phyloP scores from a whole-genome alignment of 371 early-diverging fungal genomes.

The Mucor circinelloides region DNA sequence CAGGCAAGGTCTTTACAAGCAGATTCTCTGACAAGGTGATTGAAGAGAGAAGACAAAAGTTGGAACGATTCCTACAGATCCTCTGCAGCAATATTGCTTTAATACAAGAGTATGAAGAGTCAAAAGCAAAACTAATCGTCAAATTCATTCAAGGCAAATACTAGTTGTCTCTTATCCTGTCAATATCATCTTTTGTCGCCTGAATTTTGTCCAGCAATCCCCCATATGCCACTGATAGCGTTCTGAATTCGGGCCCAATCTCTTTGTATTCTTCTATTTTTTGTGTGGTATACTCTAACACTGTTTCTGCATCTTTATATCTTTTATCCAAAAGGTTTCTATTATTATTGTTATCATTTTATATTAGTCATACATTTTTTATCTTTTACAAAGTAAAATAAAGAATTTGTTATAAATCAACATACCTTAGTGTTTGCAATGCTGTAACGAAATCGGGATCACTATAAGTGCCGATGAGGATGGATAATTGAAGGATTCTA shows the following conservation, averaged over 20 bases:
- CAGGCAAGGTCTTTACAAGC: conserved; percentile 96
- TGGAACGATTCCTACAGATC: conserved; percentile 94
- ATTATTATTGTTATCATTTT: background rate
- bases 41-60: conserved; percentile 84
- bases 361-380: background rate
- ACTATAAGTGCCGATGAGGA: conserved; percentile 16
- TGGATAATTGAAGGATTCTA: conserved; percentile 18
- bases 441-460: conserved; percentile 9
- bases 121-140: conserved; percentile 18
- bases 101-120: conserved; percentile 25
- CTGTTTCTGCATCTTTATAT: conserved; percentile 11
- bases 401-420: background rate
- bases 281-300: conserved; percentile 6
- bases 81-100: conserved; percentile 15
- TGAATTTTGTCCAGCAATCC: conserved; percentile 17
- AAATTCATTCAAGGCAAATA: conserved; percentile 21
- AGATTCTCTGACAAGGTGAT: conserved; percentile 92
- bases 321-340: conserved; percentile 15
- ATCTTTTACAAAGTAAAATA: background rate
- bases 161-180: conserved; percentile 14
- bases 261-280: conserved; percentile 17
- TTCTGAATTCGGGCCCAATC: conserved; percentile 23
- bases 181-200: conserved; percentile 24
- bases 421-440: conserved; percentile 17
- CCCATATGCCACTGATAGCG: conserved; percentile 14